Evolutionary conservation across 1,284 basidiomycete genomes (phyloP), one percentile per base, ranked within the genome.

Genomic region (Trametes hirsuta): DNA sequence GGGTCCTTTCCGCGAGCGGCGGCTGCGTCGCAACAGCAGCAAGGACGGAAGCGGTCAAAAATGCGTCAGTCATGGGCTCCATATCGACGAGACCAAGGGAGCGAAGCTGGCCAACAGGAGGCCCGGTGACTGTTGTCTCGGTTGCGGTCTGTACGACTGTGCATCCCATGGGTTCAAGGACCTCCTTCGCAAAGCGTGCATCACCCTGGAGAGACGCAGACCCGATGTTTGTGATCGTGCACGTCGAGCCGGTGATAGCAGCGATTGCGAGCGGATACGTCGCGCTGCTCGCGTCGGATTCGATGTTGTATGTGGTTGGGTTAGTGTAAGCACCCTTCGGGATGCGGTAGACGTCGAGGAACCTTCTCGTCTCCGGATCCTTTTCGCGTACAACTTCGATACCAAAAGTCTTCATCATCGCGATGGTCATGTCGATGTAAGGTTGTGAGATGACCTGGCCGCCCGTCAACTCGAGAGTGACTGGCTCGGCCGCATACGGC

Each of bases 31-130:
- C 94, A 22, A 97, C 92, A 55, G 97, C 96, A 51, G 95, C 94
- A 15, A 99, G 79, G 2, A 91, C 95, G 8, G 87, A 91, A 1
- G 97, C 97, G 0, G 96, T 98, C 75, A 99, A 84, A 81, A 99
- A 99, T 6, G 96, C 97, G 74, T 99, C 97, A 10, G 97, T 99
- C 97, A 99, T 99, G n/a, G 91, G 88, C 77, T 98, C 95, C 97
- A 99, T 99, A 73, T 99, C 95, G 24, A 98, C 87, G 66, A 89
- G 83, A 40, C 94, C 94, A 52, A 98, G 83, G 6, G 93, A 93
- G 62, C 87, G 86, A 47, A 99, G 83, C 68, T 86, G 79, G 1
- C 95, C 94, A 21, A 88, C 75, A 0, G 90, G 87, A 1, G 97
- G 96, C 0, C 97, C 97, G 0, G 84, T 89, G 44, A 99, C 96